These are phyloP conservation scores for Saturnispora besseyi DNA, from an alignment of 805 yeast genomes.

Conservation along the genomic window DNA sequence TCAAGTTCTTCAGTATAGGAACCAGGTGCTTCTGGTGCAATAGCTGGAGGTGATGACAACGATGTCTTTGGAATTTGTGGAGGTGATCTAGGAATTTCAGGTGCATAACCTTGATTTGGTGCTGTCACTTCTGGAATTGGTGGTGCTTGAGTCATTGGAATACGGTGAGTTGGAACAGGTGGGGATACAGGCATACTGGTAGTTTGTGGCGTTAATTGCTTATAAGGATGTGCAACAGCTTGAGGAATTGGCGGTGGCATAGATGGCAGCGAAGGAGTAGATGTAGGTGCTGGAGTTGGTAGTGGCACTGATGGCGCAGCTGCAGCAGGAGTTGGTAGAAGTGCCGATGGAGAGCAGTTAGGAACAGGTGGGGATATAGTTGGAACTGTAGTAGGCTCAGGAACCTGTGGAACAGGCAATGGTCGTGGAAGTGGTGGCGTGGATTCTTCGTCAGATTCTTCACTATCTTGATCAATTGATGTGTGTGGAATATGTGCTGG, in stretches of 20 bases:
- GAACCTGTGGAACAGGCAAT: too few species aligned
- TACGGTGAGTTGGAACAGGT: constrained; percentile 9
- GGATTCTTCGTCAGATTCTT: neutral
- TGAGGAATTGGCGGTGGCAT: constrained; percentile 9
- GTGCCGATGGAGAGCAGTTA: constrained; percentile 7
- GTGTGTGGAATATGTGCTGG: neutral
- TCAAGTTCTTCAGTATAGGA: neutral
- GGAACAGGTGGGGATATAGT: neutral
- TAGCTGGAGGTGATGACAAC: neutral
- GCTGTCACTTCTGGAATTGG: constrained; percentile 19
- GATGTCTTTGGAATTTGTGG: neutral
- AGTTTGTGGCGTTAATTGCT: neutral
- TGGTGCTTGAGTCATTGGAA: constrained; percentile 6
- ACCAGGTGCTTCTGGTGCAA: neutral
- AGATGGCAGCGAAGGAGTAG: constrained; percentile 6
- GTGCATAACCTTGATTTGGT: neutral
- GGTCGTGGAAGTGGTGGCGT: neutral
- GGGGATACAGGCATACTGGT: neutral
- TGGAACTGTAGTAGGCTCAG: neutral
- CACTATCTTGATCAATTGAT: neutral
- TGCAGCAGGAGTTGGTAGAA: constrained; percentile 5
- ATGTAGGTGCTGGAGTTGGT: constrained; percentile 5
- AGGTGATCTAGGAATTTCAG: neutral
- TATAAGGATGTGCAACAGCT: constrained; percentile 1
- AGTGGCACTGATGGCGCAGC: constrained; percentile 1